Conservation (phyloP, 2,329 filamentous ascomycete genomes). For the Ceratocystis alfenasii region DNA sequence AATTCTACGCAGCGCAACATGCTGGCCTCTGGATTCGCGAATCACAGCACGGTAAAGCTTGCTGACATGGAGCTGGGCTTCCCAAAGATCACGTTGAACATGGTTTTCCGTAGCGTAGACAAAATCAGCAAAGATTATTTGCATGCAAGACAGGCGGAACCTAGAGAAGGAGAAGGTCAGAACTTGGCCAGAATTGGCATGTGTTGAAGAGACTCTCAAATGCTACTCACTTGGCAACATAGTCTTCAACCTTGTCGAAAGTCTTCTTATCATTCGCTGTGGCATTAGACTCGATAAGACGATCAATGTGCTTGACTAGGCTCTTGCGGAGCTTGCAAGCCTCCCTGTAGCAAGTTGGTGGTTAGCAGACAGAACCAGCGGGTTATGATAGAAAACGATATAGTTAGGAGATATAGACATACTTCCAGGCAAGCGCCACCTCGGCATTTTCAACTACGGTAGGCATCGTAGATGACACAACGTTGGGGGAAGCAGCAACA, state of each 20-base stretch:
- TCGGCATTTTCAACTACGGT: constrained; percentile 20
- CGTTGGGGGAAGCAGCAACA: neutral
- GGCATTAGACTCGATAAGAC: constrained; percentile 31
- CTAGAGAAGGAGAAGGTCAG: constrained; percentile 19
- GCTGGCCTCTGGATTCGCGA: constrained; percentile 22
- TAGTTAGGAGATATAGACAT: constrained; percentile 5
- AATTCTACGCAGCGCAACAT: constrained; percentile 59
- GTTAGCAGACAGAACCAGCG: neutral
- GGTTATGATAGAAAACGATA: neutral
- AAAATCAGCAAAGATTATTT: constrained; percentile 61
- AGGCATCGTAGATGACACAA: constrained; percentile 15
- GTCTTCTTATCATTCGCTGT: constrained; percentile 33
- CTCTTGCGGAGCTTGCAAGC: constrained; percentile 36
- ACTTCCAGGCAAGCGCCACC: constrained; percentile 23
- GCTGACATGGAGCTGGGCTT: constrained; percentile 65
- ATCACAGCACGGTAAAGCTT: constrained; percentile 44
- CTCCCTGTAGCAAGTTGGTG: constrained; percentile 28
- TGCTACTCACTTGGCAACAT: constrained; percentile 33
- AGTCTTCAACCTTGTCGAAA: constrained; percentile 35
- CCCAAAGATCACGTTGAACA: constrained; percentile 65
- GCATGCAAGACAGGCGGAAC: constrained; percentile 54
- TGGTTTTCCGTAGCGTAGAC: constrained; percentile 49
- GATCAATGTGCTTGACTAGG: constrained; percentile 35
- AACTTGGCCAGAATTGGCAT: neutral
- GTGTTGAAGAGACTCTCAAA: neutral